These are phyloP conservation scores for Francoa sonchifolia DNA, from an alignment of 441 rosid genomes.

Conservation along the genomic window DNA sequence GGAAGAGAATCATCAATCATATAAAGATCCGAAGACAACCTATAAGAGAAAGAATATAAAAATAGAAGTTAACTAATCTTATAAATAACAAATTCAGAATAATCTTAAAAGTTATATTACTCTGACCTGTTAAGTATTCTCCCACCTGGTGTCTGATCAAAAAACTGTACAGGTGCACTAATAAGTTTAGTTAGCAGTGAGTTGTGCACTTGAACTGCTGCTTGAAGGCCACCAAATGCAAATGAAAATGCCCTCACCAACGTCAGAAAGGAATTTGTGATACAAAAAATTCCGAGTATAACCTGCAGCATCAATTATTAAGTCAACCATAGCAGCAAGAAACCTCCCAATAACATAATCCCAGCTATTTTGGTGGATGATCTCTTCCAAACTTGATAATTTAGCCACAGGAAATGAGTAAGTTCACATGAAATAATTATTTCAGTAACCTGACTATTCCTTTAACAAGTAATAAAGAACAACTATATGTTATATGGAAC, in stretches of 20 bases:
- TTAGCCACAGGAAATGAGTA: too few relatives aligned
- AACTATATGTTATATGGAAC: not conserved
- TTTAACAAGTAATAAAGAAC: too few relatives aligned
- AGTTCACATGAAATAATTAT: too few relatives aligned
- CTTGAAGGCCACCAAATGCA: conserved; percentile 86
- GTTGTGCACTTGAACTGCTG: conserved; percentile 67
- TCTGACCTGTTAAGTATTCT: conserved; percentile 92
- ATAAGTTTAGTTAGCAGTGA: conserved; percentile 59
- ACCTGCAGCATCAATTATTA: conserved; percentile 39
- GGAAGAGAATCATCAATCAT: conserved; percentile 98
- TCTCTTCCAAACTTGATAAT: too few relatives aligned
- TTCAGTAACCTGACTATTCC: too few relatives aligned
- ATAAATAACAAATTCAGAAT: conserved; percentile 11
- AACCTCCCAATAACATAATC: conserved; percentile 2
- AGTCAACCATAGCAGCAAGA: conserved; percentile 7
- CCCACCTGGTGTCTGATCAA: conserved; percentile 93
- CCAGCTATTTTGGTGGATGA: not conserved
- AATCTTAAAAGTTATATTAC: conserved; percentile 7
- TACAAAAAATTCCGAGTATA: conserved; percentile 69
- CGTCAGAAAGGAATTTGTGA: conserved; percentile 55
- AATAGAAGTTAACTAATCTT: not conserved
- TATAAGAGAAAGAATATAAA: conserved; percentile 19
- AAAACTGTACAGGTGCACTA: conserved; percentile 74
- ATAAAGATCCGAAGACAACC: conserved; percentile 95
- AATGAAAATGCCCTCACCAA: conserved; percentile 90